These are phyloP conservation scores for Phytophthora tentaculata DNA, from an alignment of 352 stramenopile species.

Conservation along the genomic window DNA sequence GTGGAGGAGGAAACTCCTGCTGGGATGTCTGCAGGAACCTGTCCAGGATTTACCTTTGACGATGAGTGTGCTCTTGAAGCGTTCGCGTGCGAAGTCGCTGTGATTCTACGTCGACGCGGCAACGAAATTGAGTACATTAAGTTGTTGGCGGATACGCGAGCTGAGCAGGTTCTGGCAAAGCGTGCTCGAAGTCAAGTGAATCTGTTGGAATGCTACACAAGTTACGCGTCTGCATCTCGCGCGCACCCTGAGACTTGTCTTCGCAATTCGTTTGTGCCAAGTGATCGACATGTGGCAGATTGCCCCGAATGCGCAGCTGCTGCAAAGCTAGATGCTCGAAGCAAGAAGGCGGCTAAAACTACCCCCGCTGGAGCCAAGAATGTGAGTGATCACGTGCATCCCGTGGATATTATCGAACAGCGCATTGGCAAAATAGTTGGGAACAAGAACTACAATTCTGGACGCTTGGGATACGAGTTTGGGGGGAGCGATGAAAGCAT, in stretches of 20 bases:
- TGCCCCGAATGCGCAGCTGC: constrained; percentile 46
- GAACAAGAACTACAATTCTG: constrained; percentile 30
- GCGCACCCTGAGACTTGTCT: constrained; percentile 58
- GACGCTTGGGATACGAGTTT: constrained; percentile 44
- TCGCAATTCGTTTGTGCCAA: constrained; percentile 65
- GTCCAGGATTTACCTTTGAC: constrained; percentile 72
- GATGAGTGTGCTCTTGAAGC: constrained; percentile 89
- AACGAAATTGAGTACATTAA: constrained; percentile 93
- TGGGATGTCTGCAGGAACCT: constrained; percentile 17
- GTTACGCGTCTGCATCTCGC: constrained; percentile 58
- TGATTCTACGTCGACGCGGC: constrained; percentile 80
- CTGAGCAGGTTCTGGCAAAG: constrained; percentile 76
- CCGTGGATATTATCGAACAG: constrained; percentile 21
- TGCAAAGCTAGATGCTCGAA: constrained; percentile 25
- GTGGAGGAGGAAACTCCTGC: constrained; percentile 45
- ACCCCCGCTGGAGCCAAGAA: constrained; percentile 2
- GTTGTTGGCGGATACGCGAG: constrained; percentile 78
- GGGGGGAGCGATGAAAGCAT: constrained; percentile 14
- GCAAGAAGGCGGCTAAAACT: constrained; percentile 7
- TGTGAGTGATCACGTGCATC: constrained; percentile 6
- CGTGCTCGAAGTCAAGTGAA: constrained; percentile 79
- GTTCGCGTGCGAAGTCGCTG: constrained; percentile 86
- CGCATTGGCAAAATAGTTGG: constrained; percentile 22
- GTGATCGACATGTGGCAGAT: constrained; percentile 45
- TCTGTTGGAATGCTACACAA: constrained; percentile 79